Evolutionary conservation across 768 basidiomycete genomes (phyloP).

Genomic region (Leccinum sublutescens): DNA sequence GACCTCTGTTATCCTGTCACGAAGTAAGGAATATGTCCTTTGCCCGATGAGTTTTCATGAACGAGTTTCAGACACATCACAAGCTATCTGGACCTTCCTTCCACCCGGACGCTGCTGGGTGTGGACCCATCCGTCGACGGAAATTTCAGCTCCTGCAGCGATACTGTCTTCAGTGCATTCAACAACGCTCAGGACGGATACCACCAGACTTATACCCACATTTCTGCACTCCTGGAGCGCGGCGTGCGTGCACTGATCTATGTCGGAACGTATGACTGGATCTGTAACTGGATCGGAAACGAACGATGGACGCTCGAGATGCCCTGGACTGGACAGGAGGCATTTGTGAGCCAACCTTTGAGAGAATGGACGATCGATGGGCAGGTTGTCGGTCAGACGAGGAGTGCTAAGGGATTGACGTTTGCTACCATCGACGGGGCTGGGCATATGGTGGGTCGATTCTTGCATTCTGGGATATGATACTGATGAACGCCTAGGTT

Average conservation of each 20-base stretch:
- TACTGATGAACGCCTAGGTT: constrained; percentile 35
- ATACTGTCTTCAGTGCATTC: constrained; percentile 51
- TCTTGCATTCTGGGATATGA: background rate
- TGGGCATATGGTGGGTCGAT: constrained; percentile 65
- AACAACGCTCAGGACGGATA: constrained; percentile 38
- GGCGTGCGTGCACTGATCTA: constrained; percentile 73
- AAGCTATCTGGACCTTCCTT: constrained; percentile 59
- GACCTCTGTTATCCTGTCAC: constrained; percentile 62
- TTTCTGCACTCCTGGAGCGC: constrained; percentile 64
- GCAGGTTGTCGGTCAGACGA: constrained; percentile 52
- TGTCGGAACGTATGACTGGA: constrained; percentile 75
- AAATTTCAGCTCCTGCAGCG: constrained; percentile 42
- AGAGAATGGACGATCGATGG: constrained; percentile 57
- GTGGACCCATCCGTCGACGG: constrained; percentile 48
- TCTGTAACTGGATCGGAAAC: constrained; percentile 79
- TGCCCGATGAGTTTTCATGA: background rate
- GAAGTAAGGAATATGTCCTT: constrained; percentile 25
- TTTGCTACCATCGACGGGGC: constrained; percentile 66
- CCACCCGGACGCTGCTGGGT: constrained; percentile 55
- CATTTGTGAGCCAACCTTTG: constrained; percentile 48
- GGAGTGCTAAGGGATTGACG: constrained; percentile 58
- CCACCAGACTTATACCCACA: constrained; percentile 33
- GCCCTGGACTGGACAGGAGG: constrained; percentile 64
- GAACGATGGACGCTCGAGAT: constrained; percentile 72
- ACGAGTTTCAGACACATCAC: constrained; percentile 46